Conservation (phyloP, 228 moss, liverwort and hornwort species). For the Sphagnum fallax region DNA sequence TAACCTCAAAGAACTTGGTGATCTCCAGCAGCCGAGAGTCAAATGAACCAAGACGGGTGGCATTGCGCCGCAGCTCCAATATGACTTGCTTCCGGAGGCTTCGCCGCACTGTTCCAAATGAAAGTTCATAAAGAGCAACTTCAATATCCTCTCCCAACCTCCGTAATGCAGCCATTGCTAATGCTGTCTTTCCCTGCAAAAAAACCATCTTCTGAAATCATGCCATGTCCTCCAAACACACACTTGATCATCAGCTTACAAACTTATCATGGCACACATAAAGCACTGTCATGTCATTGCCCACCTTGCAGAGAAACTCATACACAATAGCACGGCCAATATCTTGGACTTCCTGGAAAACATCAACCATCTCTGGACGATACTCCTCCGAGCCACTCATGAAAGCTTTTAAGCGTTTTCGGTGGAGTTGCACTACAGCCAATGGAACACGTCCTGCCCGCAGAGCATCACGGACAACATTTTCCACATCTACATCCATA, state of each 20-base stretch:
- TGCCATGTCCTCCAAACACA: neutral
- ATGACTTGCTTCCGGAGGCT: slow-evolving; percentile 69
- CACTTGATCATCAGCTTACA: neutral
- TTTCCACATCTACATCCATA: slow-evolving; percentile 70
- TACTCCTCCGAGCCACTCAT: slow-evolving; percentile 32
- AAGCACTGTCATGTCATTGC: neutral
- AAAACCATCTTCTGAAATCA: neutral
- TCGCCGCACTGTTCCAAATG: slow-evolving; percentile 83
- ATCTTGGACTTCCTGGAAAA: slow-evolving; percentile 76
- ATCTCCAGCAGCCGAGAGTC: slow-evolving; percentile 84
- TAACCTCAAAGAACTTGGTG: slow-evolving; percentile 68
- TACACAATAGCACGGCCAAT: slow-evolving; percentile 93
- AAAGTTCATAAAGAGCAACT: slow-evolving; percentile 65
- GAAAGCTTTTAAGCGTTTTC: slow-evolving; percentile 52
- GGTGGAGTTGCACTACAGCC: slow-evolving; percentile 68
- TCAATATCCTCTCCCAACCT: slow-evolving; percentile 96
- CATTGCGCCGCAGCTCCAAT: slow-evolving; percentile 70
- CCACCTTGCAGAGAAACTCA: slow-evolving; percentile 81
- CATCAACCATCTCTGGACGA: slow-evolving; percentile 60
- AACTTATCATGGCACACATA: neutral
- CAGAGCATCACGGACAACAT: slow-evolving; percentile 79
- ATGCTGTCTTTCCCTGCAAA: slow-evolving; percentile 73
- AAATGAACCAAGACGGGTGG: slow-evolving; percentile 44
- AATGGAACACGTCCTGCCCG: slow-evolving; percentile 41
- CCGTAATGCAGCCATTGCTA: slow-evolving; percentile 86